These are phyloP conservation scores for Marasmius sp. DNA, from an alignment of 1,284 basidiomycete genomes.

Conservation along the genomic window DNA sequence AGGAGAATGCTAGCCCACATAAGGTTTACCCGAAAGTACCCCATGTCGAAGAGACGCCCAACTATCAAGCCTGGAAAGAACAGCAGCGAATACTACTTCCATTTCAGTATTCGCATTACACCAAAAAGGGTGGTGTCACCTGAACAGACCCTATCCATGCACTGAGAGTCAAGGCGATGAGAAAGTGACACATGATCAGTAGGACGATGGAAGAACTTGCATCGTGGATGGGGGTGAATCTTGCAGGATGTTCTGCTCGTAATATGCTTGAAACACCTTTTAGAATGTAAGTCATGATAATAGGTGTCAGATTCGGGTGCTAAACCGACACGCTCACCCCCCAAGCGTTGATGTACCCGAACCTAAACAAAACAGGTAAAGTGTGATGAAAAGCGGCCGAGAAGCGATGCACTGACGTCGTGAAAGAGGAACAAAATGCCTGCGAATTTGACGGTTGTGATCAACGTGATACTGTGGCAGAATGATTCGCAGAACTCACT, in stretches of 20 bases:
- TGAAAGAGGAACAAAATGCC: conserved; percentile 16
- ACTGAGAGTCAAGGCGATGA: conserved; percentile 2
- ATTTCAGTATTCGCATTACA: not conserved
- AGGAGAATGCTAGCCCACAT: conserved; percentile 34
- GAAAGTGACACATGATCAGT: not conserved
- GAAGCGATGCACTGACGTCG: conserved; percentile 11
- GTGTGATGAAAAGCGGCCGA: not conserved
- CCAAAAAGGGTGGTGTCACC: conserved; percentile 5
- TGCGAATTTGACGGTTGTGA: not conserved
- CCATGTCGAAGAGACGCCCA: conserved; percentile 48
- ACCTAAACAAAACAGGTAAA: conserved; percentile 5
- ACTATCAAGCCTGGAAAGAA: conserved; percentile 16
- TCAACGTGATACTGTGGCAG: not conserved
- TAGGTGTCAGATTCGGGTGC: not conserved
- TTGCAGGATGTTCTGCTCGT: conserved; percentile 28
- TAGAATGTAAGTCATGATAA: not conserved
- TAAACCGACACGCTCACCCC: conserved; percentile 6
- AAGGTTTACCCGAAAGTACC: conserved; percentile 38
- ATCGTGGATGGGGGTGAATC: conserved; percentile 28
- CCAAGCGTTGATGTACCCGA: conserved; percentile 17
- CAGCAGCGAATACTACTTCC: conserved; percentile 15
- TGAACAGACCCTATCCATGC: conserved; percentile 40
- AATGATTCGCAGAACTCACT: conserved; percentile 2
- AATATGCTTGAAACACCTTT: conserved; percentile 35
- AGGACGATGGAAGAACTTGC: conserved; percentile 3